Evolutionary conservation across 2,329 filamentous ascomycete genomes (phyloP).

Genomic region (Colletotrichum spinosum): DNA sequence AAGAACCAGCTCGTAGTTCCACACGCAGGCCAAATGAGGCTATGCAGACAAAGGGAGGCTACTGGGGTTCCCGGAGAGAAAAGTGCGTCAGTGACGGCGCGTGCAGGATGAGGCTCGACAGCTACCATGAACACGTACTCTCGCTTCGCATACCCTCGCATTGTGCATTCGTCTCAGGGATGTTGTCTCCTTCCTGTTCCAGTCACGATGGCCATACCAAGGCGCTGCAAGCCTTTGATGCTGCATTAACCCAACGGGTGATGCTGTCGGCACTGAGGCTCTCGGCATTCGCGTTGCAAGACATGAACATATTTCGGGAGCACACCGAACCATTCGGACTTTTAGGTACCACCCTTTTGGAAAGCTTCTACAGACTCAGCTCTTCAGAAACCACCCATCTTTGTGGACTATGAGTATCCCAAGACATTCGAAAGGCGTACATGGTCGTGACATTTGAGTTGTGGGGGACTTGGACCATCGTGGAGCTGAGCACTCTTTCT

Average conservation of each 20-base stretch:
- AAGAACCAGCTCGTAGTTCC: too few species aligned
- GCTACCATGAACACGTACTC: too few species aligned
- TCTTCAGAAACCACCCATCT: rapidly evolving
- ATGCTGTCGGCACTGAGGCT: too few species aligned
- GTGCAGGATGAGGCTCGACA: not conserved
- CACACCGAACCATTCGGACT: not conserved
- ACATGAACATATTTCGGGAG: not conserved
- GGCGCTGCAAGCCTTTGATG: not conserved
- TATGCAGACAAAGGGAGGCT: too few species aligned
- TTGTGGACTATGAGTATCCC: too few species aligned
- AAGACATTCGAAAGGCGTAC: not conserved
- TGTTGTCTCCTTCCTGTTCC: constrained; percentile 3
- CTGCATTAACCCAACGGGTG: not conserved
- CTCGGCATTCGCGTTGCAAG: not conserved
- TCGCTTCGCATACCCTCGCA: too few species aligned
- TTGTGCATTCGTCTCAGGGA: too few species aligned
- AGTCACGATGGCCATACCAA: not conserved
- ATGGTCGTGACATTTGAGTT: constrained; percentile 13
- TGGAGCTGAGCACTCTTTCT: not conserved
- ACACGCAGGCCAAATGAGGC: not conserved
- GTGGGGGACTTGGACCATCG: constrained; percentile 3
- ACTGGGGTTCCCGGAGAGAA: too few species aligned
- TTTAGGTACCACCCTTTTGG: not conserved
- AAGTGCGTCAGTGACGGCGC: too few species aligned
- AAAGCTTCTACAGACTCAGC: not conserved